phyloP scores from a whole-genome alignment of 73 alveolate genomes.

The Durusdinium trenchii region DNA sequence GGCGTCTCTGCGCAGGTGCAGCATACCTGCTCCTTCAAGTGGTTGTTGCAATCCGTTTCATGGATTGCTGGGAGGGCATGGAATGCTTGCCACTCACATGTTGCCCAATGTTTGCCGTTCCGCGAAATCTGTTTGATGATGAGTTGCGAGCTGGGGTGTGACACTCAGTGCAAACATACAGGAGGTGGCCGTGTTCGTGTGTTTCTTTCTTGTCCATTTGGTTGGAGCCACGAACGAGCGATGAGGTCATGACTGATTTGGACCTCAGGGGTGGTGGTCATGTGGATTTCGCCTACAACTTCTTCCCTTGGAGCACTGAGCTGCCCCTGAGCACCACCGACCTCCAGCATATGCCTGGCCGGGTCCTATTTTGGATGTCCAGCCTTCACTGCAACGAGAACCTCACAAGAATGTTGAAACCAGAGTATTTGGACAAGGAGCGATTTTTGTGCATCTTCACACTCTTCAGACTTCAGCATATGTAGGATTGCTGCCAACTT shows the following conservation, averaged over 20 bases:
- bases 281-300: slow-evolving; percentile 88
- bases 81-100: slow-evolving; percentile 95
- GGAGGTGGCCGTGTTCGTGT: not conserved
- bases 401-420: slow-evolving; percentile 60
- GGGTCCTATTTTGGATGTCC: slow-evolving; percentile 91
- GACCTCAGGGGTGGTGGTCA: slow-evolving; percentile 86
- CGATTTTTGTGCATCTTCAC: not conserved
- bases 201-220: not conserved
- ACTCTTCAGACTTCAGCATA: not conserved
- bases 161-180: slow-evolving; percentile 8
- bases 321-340: slow-evolving; percentile 67
- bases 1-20: slow-evolving; percentile 24
- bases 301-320: slow-evolving; percentile 83
- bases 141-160: slow-evolving; percentile 74
- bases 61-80: slow-evolving; percentile 96
- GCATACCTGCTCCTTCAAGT: slow-evolving; percentile 84
- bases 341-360: slow-evolving; percentile 93
- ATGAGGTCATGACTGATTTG: slow-evolving; percentile 73
- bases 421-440: slow-evolving; percentile 70
- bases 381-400: slow-evolving; percentile 64
- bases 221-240: not conserved
- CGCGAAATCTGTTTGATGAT: slow-evolving; percentile 71
- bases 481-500: not conserved
- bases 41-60: slow-evolving; percentile 73
- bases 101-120: slow-evolving; percentile 95